Conservation (phyloP, 495 filamentous ascomycete genomes). For the Thermochaetoides thermophila region DNA sequence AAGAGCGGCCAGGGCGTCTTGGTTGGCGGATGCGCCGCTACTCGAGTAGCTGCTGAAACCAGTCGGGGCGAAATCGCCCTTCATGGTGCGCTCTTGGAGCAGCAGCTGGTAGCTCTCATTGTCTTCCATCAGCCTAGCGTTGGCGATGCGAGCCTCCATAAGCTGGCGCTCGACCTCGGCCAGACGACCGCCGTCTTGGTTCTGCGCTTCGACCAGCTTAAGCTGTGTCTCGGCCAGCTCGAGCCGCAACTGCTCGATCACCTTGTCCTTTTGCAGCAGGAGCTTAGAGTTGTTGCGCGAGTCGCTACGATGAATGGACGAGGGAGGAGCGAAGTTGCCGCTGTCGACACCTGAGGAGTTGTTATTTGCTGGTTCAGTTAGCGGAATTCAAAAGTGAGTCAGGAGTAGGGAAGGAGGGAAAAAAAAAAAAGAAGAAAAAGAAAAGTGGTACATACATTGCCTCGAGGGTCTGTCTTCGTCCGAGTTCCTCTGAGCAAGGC, state of each 20-base stretch:
- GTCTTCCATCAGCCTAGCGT: constrained; percentile 92
- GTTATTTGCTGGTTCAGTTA: constrained; percentile 30
- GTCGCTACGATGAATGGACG: constrained; percentile 62
- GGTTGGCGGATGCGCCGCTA: constrained; percentile 32
- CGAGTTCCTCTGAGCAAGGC: constrained; percentile 54
- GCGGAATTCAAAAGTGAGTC: constrained; percentile 5
- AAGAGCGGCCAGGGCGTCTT: constrained; percentile 40
- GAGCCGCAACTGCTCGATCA: constrained; percentile 82
- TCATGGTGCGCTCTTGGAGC: constrained; percentile 81
- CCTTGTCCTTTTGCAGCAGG: constrained; percentile 82
- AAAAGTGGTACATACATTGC: constrained; percentile 52
- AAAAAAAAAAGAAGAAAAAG: too few relatives aligned
- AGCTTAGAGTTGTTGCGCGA: constrained; percentile 77
- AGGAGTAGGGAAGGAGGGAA: not conserved
- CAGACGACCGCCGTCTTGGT: constrained; percentile 69
- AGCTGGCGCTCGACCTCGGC: constrained; percentile 78
- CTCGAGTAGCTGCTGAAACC: constrained; percentile 61
- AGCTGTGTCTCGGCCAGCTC: constrained; percentile 92
- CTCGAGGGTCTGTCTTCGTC: constrained; percentile 52
- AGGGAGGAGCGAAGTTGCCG: constrained; percentile 78
- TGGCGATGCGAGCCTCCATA: constrained; percentile 82
- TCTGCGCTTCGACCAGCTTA: constrained; percentile 88
- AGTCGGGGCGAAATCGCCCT: constrained; percentile 77
- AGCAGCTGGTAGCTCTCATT: constrained; percentile 96
- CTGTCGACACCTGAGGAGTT: constrained; percentile 41